Conservation (phyloP, 108 stramenopile species). For the Seminavis robusta region DNA sequence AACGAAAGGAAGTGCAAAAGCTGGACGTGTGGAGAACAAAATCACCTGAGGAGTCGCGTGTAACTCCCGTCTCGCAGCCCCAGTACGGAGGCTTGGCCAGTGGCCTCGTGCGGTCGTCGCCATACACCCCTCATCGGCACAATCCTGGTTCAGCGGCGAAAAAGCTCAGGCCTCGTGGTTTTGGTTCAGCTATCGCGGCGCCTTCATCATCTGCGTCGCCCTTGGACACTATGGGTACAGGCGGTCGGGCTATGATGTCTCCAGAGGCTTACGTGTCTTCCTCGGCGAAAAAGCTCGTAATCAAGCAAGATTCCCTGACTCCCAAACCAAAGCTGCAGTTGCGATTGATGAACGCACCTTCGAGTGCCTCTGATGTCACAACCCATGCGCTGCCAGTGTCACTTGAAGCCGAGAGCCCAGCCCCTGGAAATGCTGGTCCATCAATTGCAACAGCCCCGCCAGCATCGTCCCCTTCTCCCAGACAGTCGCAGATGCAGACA, state of each 20-base stretch:
- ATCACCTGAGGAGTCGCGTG: constrained; percentile 11
- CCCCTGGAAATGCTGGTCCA: too few species aligned
- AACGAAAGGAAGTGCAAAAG: constrained; percentile 72
- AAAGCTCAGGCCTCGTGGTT: too few species aligned
- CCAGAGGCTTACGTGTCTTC: constrained; percentile 54
- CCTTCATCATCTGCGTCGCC: constrained; percentile 41
- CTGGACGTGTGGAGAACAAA: constrained; percentile 65
- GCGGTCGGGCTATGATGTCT: constrained; percentile 27
- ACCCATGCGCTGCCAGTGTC: too few species aligned
- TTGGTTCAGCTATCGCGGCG: too few species aligned
- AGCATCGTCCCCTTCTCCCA: background rate
- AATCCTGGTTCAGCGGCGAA: too few species aligned
- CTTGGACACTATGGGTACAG: constrained; percentile 1
- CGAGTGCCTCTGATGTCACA: too few species aligned
- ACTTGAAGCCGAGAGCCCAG: too few species aligned
- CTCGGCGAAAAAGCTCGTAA: constrained; percentile 49
- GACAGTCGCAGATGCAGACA: background rate
- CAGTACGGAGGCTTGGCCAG: background rate
- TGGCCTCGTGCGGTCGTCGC: background rate
- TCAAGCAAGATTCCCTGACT: constrained; percentile 52
- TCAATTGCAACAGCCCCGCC: background rate
- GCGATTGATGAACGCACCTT: too few species aligned
- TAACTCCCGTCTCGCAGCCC: background rate
- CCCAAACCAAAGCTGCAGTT: constrained; percentile 50
- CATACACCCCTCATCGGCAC: too few species aligned